Percentiles rank a stretch among this genome's conserved stretches.
These are phyloP conservation scores for Aspergillus pseudoterreus DNA, from an alignment of 2,329 filamentous ascomycete species.

Conservation along the genomic window DNA sequence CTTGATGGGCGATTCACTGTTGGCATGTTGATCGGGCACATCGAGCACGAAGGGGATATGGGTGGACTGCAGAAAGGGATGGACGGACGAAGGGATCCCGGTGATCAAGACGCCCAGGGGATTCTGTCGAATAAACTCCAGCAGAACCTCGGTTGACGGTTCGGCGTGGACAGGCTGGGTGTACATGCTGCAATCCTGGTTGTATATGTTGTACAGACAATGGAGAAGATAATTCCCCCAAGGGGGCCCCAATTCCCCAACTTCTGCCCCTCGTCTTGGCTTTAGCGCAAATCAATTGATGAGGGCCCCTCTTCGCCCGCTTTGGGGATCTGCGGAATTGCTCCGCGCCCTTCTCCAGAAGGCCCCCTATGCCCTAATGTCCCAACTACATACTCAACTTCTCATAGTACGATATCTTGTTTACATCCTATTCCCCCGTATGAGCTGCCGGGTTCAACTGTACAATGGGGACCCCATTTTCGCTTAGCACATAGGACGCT, in stretches of 20 bases:
- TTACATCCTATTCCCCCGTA: neutral
- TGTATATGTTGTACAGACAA: no score
- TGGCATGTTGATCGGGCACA: slow-evolving; percentile 36
- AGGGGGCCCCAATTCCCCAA: no score
- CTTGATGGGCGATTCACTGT: slow-evolving; percentile 27
- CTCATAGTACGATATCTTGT: no score
- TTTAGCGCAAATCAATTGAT: no score
- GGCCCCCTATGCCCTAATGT: no score
- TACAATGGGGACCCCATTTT: neutral
- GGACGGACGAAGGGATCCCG: slow-evolving; percentile 49
- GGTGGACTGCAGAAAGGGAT: slow-evolving; percentile 54
- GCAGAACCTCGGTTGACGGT: slow-evolving; percentile 9
- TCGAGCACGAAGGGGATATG: slow-evolving; percentile 63
- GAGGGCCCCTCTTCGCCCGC: no score
- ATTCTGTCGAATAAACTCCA: slow-evolving; percentile 57
- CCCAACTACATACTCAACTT: no score
- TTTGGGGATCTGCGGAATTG: neutral
- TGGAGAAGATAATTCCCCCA: no score
- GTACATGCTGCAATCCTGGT: neutral
- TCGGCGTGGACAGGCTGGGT: neutral
- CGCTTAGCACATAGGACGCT: neutral
- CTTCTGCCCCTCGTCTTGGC: no score
- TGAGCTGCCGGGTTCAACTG: neutral
- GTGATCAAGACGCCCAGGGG: slow-evolving; percentile 63
- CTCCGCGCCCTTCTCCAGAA: neutral